Base-by-base conservation (phyloP, 495 filamentous ascomycete genomes). In the Penicillium lividum region DNA sequence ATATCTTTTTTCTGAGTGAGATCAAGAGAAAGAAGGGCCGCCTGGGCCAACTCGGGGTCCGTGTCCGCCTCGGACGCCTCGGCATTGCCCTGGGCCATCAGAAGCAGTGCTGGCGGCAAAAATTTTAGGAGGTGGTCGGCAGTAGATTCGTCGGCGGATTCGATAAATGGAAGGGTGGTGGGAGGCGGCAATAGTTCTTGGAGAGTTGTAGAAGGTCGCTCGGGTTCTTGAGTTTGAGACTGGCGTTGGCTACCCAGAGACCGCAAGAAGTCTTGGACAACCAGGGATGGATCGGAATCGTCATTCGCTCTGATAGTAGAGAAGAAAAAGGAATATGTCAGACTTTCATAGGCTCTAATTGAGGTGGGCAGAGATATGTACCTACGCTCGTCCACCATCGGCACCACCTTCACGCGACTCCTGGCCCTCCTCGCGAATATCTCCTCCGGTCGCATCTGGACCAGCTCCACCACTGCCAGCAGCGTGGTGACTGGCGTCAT, bases 341-440 rank as follows among this genome's bases (percentile, higher is more conserved):
- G 44, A 54, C 22, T n/a, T 53, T 16, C n/a, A 22, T 56, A 22
- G n/a, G 36, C 38, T 51, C 45, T 38, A 15, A 47, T 48, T 49
- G 34, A 58, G 36, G n/a, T n/a, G 42, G 43, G 61, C 61, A 68
- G 74, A 76, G 77, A 75, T 77, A 72, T 79, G 78, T 75, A 98
- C 94, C 94, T 98, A 98, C 94, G 93, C 93, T 96, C 93, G 84
- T 76, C 90, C 95, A 60, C 95, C 94, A 75, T 97, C 93, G 56
- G 90, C 92, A 67, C 95, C 95, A 53, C 93, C 94, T 67, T 96
- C 91, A 72, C 94, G 80, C 29, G 91, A 84, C 58, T 85, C 86
- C 72, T 90, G 86, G 56, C 95, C 95, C 68, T 98, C 94, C 66
- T 94, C 87, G 67, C 93, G 82, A 54, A 96, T 78, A 73, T 97